These are phyloP conservation scores for Marsdenia floribunda DNA, from an alignment of 257 asterid genomes.

Conservation along the genomic window DNA sequence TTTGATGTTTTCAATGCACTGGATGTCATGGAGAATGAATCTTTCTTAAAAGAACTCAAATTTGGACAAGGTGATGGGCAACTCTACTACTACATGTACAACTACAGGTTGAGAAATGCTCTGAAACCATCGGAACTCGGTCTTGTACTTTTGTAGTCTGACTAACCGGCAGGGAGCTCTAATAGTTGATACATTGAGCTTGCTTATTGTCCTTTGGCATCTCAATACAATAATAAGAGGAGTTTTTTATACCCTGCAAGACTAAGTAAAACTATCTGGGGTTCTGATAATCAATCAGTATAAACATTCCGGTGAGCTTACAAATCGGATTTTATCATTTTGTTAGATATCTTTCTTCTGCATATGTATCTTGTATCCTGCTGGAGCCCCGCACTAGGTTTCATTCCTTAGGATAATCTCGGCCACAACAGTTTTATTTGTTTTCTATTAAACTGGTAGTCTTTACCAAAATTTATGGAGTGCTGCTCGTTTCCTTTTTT, in stretches of 20 bases:
- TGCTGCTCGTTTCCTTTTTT: not conserved
- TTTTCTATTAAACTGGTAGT: not conserved
- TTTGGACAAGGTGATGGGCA: conserved; percentile 89
- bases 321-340: not conserved
- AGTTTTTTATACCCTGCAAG: not conserved
- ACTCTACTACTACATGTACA: conserved; percentile 82
- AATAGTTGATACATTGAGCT: not conserved
- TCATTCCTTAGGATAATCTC: not conserved
- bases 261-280: not conserved
- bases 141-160: conserved; percentile 65
- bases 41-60: conserved; percentile 82
- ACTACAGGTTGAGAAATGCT: conserved; percentile 62
- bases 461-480: not conserved
- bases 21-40: conserved; percentile 77
- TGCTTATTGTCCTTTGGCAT: not conserved
- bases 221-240: not conserved
- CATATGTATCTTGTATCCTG: not conserved
- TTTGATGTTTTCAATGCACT: conserved; percentile 84
- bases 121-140: conserved; percentile 75
- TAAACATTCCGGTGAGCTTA: not conserved
- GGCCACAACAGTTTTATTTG: not conserved
- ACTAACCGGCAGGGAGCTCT: not conserved
- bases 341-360: not conserved
- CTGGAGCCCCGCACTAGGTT: not conserved
- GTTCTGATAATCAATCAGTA: not conserved